These are phyloP conservation scores for Mycosphaerelloides madeirae DNA, from an alignment of 2,329 filamentous ascomycete species.

Conservation along the genomic window DNA sequence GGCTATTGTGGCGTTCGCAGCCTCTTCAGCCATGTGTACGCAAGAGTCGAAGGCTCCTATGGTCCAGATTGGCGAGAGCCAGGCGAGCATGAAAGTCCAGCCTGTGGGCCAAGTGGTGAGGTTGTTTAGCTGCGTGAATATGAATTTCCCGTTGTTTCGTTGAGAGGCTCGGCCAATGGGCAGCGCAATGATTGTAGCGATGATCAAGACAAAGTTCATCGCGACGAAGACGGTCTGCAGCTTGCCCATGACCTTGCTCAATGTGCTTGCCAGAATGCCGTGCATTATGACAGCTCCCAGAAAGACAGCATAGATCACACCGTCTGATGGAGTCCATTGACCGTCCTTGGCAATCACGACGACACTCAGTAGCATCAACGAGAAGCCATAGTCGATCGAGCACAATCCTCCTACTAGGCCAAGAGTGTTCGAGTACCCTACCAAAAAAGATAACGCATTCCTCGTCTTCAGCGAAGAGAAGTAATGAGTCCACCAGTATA, in stretches of 20 bases:
- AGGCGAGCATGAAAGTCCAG: conserved; percentile 54
- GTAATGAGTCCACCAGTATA: conserved; percentile 58
- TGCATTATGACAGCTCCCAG: conserved; percentile 51
- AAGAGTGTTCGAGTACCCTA: conserved; percentile 59
- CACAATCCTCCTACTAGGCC: conserved; percentile 58
- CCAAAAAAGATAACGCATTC: conserved; percentile 56
- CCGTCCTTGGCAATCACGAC: conserved; percentile 55
- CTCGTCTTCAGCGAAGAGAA: conserved; percentile 52
- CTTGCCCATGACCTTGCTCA: conserved; percentile 55
- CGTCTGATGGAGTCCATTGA: conserved; percentile 52
- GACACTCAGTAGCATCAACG: conserved; percentile 55
- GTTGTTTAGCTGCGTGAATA: conserved; percentile 56
- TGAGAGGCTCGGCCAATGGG: conserved; percentile 41
- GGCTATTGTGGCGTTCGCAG: conserved; percentile 55
- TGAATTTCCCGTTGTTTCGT: conserved; percentile 45
- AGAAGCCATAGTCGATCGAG: conserved; percentile 57
- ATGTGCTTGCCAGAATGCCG: conserved; percentile 49
- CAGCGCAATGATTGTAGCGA: conserved; percentile 54
- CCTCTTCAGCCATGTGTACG: conserved; percentile 58
- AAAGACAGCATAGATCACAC: conserved; percentile 56
- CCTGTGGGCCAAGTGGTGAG: conserved; percentile 49
- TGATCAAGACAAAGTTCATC: conserved; percentile 52
- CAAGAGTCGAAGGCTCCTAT: conserved; percentile 55
- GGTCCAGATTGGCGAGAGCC: conserved; percentile 60
- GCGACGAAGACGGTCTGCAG: conserved; percentile 54